Evolutionary conservation across 2,329 filamentous ascomycete species (phyloP).

Genomic region (Fusarium bactridioides): DNA sequence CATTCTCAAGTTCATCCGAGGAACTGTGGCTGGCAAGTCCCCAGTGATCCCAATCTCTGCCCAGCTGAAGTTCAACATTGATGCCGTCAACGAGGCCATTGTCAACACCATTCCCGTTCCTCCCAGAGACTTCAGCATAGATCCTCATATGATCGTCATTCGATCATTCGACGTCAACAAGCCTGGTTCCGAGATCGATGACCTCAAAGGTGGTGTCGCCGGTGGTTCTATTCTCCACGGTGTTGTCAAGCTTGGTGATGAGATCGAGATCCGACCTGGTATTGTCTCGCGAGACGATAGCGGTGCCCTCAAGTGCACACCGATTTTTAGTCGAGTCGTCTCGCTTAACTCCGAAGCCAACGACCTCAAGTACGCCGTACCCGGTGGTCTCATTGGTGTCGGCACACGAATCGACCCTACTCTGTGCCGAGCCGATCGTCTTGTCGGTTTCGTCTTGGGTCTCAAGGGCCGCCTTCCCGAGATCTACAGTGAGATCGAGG

Average conservation of each 20-base stretch:
- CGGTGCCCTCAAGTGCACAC: constrained; percentile 94
- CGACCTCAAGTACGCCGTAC: constrained; percentile 97
- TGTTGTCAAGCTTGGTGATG: constrained; percentile 95
- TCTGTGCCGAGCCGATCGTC: constrained; percentile 96
- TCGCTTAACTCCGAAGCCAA: constrained; percentile 98
- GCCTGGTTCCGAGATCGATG: constrained; percentile 97
- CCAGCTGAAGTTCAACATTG: constrained; percentile 99
- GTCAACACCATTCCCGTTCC: constrained; percentile 96
- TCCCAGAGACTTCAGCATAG: constrained; percentile 85
- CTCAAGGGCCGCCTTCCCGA: constrained; percentile 92
- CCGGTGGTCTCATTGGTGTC: constrained; percentile 96
- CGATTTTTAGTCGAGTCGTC: constrained; percentile 94
- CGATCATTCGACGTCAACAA: constrained; percentile 99
- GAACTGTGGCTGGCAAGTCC: constrained; percentile 92
- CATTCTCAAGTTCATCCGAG: constrained; percentile 97
- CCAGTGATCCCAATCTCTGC: constrained; percentile 97
- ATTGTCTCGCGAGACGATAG: constrained; percentile 95
- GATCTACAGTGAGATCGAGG: constrained; percentile 98
- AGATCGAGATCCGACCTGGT: constrained; percentile 98
- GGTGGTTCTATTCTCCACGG: constrained; percentile 96
- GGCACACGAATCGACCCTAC: constrained; percentile 97
- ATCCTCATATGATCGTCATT: constrained; percentile 99
- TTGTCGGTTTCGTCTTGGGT: constrained; percentile 96
- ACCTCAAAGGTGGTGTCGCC: constrained; percentile 97
- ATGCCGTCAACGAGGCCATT: constrained; percentile 95